These are phyloP conservation scores for Leptomonas seymouri DNA, from an alignment of 208 protist species.

Conservation along the genomic window DNA sequence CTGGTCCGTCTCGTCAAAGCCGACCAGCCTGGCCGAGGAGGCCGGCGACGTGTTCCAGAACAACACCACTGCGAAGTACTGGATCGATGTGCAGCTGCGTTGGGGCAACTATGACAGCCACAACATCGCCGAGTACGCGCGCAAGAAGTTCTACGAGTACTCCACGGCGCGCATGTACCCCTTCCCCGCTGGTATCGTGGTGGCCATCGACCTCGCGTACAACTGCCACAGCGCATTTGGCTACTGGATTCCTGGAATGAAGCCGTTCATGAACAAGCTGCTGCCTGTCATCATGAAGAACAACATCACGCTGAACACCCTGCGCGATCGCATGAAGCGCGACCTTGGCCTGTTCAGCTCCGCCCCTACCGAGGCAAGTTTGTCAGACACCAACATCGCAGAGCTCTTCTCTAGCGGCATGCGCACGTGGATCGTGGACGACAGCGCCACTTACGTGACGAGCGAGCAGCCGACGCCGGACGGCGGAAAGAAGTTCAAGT, in stretches of 20 bases:
- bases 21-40: conserved; percentile 83
- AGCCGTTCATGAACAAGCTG: conserved; percentile 97
- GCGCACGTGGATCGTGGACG: conserved; percentile 99
- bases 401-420: conserved; percentile 99
- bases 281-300: conserved; percentile 99
- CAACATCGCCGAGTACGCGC: conserved; percentile 99
- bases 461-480: conserved; percentile 99
- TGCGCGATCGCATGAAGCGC: conserved; percentile 99
- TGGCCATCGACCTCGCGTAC: conserved; percentile 99
- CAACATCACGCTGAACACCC: conserved; percentile 99
- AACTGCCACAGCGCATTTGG: conserved; percentile 99
- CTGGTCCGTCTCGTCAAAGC: conserved; percentile 92
- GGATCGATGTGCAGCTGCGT: conserved; percentile 99
- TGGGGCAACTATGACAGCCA: conserved; percentile 99
- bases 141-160: conserved; percentile 99
- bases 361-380: conserved; percentile 99
- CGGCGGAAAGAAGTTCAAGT: conserved; percentile 97
- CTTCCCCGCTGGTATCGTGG: conserved; percentile 98
- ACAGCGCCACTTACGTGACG: conserved; percentile 99
- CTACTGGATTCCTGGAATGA: conserved; percentile 98
- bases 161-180: conserved; percentile 99
- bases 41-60: conserved; percentile 72
- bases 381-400: conserved; percentile 98
- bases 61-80: conserved; percentile 97
- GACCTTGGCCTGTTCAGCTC: conserved; percentile 99